A percentile compares a stretch with the other conserved stretches of the same genome.
Conservation (phyloP, 805 yeast species). For the Hanseniaspora clermontiae region DNA sequence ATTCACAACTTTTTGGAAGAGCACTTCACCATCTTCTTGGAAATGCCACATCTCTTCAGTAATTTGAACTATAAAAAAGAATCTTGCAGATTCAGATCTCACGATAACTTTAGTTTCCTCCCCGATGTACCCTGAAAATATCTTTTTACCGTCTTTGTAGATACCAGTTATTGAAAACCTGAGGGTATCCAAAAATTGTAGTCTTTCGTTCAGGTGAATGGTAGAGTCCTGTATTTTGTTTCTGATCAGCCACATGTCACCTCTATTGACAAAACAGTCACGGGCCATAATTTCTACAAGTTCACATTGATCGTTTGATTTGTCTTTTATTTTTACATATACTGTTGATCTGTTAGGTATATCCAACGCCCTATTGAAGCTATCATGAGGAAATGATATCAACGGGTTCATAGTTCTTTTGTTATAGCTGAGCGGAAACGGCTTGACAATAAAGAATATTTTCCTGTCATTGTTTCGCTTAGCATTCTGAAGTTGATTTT, state of each 20-base stretch:
- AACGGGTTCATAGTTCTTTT: constrained; percentile 28
- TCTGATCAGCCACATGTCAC: constrained; percentile 84
- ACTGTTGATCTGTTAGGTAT: constrained; percentile 59
- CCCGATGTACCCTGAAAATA: constrained; percentile 66
- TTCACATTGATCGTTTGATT: constrained; percentile 54
- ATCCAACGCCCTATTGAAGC: constrained; percentile 47
- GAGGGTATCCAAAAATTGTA: constrained; percentile 49
- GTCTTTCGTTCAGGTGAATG: constrained; percentile 50
- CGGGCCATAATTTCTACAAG: constrained; percentile 68
- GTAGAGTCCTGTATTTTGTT: constrained; percentile 49
- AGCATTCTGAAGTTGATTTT: not conserved
- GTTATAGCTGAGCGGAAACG: constrained; percentile 24
- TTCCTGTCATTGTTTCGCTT: constrained; percentile 24
- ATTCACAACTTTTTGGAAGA: constrained; percentile 83
- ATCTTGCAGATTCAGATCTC: constrained; percentile 80
- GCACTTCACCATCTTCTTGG: constrained; percentile 89
- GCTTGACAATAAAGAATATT: constrained; percentile 35
- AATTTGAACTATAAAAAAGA: constrained; percentile 73
- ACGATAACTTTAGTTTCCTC: constrained; percentile 66
- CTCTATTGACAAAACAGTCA: constrained; percentile 71
- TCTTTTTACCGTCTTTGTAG: constrained; percentile 50
- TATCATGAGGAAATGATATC: constrained; percentile 48
- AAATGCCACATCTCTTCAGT: constrained; percentile 97
- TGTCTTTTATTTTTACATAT: constrained; percentile 37
- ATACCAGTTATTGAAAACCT: constrained; percentile 54